Conservation (phyloP, 768 basidiomycete species). For the Auricularia sp. region DNA sequence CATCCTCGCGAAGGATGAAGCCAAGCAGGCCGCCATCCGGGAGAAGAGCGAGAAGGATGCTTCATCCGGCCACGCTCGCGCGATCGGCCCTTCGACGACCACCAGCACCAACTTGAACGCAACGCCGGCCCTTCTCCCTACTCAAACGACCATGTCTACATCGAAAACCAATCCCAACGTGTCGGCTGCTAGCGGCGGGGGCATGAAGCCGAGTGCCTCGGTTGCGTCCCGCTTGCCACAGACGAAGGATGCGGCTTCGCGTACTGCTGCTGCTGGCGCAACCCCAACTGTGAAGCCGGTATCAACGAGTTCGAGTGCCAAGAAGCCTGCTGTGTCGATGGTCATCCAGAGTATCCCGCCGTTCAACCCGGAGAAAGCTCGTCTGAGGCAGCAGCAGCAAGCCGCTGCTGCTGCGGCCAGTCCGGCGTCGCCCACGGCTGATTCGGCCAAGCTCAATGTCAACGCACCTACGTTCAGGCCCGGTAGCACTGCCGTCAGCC, state of each 20-base stretch:
- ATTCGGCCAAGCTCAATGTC: slow-evolving; percentile 62
- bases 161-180: slow-evolving; percentile 20
- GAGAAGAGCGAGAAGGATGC: slow-evolving; percentile 71
- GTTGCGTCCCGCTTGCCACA: slow-evolving; percentile 31
- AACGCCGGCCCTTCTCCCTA: not conserved
- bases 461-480: slow-evolving; percentile 89
- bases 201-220: slow-evolving; percentile 20
- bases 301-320: not conserved
- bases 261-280: slow-evolving; percentile 11
- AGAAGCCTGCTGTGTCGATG: slow-evolving; percentile 42
- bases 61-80: slow-evolving; percentile 51
- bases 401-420: slow-evolving; percentile 24
- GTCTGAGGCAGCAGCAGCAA: slow-evolving; percentile 13
- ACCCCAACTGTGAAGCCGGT: slow-evolving; percentile 14
- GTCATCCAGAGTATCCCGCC: slow-evolving; percentile 85
- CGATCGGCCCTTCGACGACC: slow-evolving; percentile 37
- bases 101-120: not conserved
- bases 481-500: slow-evolving; percentile 17
- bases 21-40: slow-evolving; percentile 73
- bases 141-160: slow-evolving; percentile 26
- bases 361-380: slow-evolving; percentile 56
- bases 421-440: slow-evolving; percentile 44
- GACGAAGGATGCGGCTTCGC: slow-evolving; percentile 7
- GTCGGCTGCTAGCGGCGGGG: slow-evolving; percentile 16
- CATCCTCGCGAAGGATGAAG: slow-evolving; percentile 88